Percentiles rank a stretch among this genome's conserved stretches.
Evolutionary conservation across 257 asterid genomes (phyloP).

Genomic region (Solanum arcanum): DNA sequence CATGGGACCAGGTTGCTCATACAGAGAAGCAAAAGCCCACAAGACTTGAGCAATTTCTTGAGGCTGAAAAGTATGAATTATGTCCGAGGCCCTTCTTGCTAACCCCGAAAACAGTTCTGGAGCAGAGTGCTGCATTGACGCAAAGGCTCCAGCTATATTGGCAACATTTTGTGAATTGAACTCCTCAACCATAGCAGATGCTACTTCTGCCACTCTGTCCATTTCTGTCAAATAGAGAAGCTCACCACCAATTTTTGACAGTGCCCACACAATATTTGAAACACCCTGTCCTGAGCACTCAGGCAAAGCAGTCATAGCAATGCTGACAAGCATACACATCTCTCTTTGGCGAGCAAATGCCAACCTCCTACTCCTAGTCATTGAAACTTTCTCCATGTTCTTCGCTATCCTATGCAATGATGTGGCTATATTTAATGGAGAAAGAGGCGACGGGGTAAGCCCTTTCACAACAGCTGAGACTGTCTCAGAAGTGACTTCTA

Average conservation of each 20-base stretch:
- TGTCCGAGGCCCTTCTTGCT: slow-evolving; percentile 47
- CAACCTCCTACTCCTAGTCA: slow-evolving; percentile 51
- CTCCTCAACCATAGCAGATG: slow-evolving; percentile 51
- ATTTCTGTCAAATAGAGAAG: slow-evolving; percentile 88
- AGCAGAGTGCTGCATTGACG: slow-evolving; percentile 93
- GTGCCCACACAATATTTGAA: slow-evolving; percentile 88
- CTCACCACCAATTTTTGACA: slow-evolving; percentile 91
- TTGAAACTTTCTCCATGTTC: slow-evolving; percentile 87
- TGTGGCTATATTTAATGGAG: slow-evolving; percentile 82
- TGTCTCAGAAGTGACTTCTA: slow-evolving; percentile 66
- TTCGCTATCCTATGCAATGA: slow-evolving; percentile 92
- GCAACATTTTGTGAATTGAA: slow-evolving; percentile 90
- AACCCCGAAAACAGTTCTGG: slow-evolving; percentile 59
- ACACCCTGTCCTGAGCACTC: slow-evolving; percentile 87
- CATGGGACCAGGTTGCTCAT: slow-evolving; percentile 51
- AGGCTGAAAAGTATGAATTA: slow-evolving; percentile 56
- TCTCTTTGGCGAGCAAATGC: slow-evolving; percentile 80
- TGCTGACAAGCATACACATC: slow-evolving; percentile 89
- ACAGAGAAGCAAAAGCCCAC: slow-evolving; percentile 97
- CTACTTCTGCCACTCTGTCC: slow-evolving; percentile 95
- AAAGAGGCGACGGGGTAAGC: slow-evolving; percentile 89
- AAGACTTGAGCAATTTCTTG: slow-evolving; percentile 85
- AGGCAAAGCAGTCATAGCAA: slow-evolving; percentile 87
- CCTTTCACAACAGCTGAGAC: slow-evolving; percentile 79
- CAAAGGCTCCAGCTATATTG: slow-evolving; percentile 87